Base-by-base conservation (phyloP, 129 eudicot genomes). In the Heracleum sosnowskyi region DNA sequence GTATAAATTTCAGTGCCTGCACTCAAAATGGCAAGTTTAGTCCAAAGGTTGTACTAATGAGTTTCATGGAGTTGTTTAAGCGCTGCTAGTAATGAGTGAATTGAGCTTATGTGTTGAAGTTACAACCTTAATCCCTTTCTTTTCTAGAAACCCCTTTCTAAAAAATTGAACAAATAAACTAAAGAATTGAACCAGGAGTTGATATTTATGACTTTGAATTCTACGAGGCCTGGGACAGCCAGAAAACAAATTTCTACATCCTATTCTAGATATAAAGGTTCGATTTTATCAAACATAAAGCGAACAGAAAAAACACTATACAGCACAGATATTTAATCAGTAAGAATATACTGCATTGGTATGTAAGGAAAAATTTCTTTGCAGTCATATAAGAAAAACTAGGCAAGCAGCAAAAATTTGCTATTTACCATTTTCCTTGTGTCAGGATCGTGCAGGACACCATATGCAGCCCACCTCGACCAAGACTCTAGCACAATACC, bases 391-490 rank as follows among this genome's bases (percentile, higher is more conserved):
- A 17, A 74, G 75, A 75, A 62, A 73, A 28, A 26, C 36, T 24
- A 51, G 22, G 22, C 66, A 22, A 39, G 70, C 51, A 36, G 42
- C 51, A 36, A 35, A 81, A 13, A 77, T 26, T 75, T 47, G 44
- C 47, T 20, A 73, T 62, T 84, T 86, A 95, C 99, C 97, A 81
- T 75, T 76, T 78, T 88, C 77, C 99, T 90, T 92, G 86, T 82
- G 81, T 83, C 90, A 80, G 92, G 89, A 79, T 92, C 96, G 73
- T 90, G 89, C 82, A 95, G 78, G 82, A 95, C 81, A 73, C 98
- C 98, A 83, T 89, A 87, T 55, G 93, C 92, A 73, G 94, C 97
- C 98, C 98, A 95, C 81, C 92, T 92, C 79, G 98, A 95, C 98
- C 98, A 95, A 72, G 97, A 95, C 86, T 95, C 98, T 45, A 95